phyloP scores from a whole-genome alignment of 805 yeast species.

The Wickerhamomyces chaumierensis region DNA sequence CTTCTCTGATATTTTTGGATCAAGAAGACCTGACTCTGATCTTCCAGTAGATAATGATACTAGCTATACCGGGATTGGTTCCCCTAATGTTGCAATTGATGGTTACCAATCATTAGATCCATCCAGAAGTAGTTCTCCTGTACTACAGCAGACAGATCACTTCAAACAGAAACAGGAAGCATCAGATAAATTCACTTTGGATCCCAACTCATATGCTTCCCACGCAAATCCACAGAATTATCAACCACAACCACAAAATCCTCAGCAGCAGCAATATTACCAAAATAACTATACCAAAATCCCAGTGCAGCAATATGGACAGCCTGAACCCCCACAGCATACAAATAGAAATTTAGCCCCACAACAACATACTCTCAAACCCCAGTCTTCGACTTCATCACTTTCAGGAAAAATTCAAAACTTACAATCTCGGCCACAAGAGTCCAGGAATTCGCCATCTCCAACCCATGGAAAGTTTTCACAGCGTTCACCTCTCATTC shows the following conservation, averaged over 20 bases:
- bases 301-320: no score
- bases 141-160: constrained; percentile 7
- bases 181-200: no score
- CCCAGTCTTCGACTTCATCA: not conserved
- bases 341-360: constrained; percentile 6
- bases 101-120: constrained; percentile 2
- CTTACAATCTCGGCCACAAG: constrained; percentile 6
- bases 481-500: constrained; percentile 24
- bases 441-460: not conserved
- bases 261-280: no score
- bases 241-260: no score
- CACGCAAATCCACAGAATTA: no score
- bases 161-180: no score
- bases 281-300: no score
- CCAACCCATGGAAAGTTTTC: constrained; percentile 5
- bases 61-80: not conserved
- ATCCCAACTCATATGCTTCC: no score
- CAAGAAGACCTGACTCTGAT: constrained; percentile 13
- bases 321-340: no score
- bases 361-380: constrained; percentile 1
- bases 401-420: not conserved
- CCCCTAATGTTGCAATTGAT: constrained; percentile 1
- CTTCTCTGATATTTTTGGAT: constrained; percentile 22
- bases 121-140: constrained; percentile 1
- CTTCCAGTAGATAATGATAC: no score